Evolutionary conservation across 139 green algal genomes (phyloP), one percentile per base, ranked within the genome.

Genomic region (Ettlia oleoabundans): DNA sequence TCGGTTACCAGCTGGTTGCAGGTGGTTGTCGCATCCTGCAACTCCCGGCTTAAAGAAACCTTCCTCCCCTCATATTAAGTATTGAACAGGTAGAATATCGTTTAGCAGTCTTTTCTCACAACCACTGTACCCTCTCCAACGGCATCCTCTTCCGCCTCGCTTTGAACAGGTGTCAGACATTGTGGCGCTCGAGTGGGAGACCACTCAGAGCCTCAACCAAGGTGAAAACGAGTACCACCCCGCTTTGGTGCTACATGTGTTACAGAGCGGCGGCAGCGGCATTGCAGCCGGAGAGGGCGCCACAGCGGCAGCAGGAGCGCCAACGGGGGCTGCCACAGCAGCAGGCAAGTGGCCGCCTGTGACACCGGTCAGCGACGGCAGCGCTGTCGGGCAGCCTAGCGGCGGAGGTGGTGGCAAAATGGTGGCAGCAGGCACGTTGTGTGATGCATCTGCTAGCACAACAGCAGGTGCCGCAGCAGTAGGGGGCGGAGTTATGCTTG

Each of bases 221-320:
- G 72, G 51, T 5, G 72, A 79, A 10, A 79, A 79, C 24, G 72
- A 79, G 51, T 79, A 79, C 72, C 51, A 33, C 5, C 72, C 72
- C 13, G 72, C 72, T 24, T 47, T 79, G 51, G 72, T 79, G 24
- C 51, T 79, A 51, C 72, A 79, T 51, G 51, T 79, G 19, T 38
- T 63, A 51, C 51, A 66, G 51, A 67, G 70, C 70, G 8, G 72
- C 51, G 15, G 40, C 64, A 26, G 24, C 19, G 6, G 30, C 7
- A 30, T n/a, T n/a, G n/a, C n/a, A 30, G 30, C 35, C 15, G 5
- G 26, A 13, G 0, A 30, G 9, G 1, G 51, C 51, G n/a, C 30
- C 51, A 52, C 72, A 67, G 51, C 52, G 6, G 72, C 30, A 33
- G 0, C 21, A 3, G 13, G 3, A 9, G 40, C 40, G 28, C 37